A percentile compares a stretch with the other conserved stretches of the same genome.
Conservation (phyloP, 768 basidiomycete species). For the Termitomyces sp. region DNA sequence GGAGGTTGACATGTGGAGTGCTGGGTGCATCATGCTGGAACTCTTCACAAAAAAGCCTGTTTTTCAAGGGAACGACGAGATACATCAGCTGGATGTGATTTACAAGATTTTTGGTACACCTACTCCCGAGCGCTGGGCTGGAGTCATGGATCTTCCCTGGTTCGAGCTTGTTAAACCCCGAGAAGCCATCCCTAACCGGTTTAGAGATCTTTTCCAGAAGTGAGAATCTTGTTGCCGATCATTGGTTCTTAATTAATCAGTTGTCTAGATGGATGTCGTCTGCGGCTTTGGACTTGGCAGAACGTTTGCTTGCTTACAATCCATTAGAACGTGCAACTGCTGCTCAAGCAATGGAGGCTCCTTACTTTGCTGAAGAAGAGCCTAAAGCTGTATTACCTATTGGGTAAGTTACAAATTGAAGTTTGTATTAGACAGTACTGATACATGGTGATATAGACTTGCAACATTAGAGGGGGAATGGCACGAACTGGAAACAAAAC, state of each 20-base stretch:
- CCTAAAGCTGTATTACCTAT: slow-evolving; percentile 73
- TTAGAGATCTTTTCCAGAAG: slow-evolving; percentile 86
- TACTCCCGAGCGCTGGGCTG: slow-evolving; percentile 77
- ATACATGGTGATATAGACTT: slow-evolving; percentile 45
- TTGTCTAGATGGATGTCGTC: slow-evolving; percentile 76
- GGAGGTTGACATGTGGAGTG: slow-evolving; percentile 99
- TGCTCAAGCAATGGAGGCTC: slow-evolving; percentile 70
- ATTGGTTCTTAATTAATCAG: slow-evolving; percentile 1
- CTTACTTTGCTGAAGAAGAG: slow-evolving; percentile 83
- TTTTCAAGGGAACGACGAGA: slow-evolving; percentile 99
- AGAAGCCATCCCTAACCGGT: slow-evolving; percentile 68
- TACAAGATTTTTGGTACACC: slow-evolving; percentile 93
- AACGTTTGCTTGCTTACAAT: slow-evolving; percentile 77
- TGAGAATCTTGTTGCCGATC: slow-evolving; percentile 31
- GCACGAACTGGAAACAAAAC: slow-evolving; percentile 97
- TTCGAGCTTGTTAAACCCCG: slow-evolving; percentile 97
- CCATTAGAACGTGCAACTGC: slow-evolving; percentile 78
- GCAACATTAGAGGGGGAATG: slow-evolving; percentile 88
- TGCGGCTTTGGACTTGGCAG: slow-evolving; percentile 84
- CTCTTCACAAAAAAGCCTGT: slow-evolving; percentile 92
- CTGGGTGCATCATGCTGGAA: slow-evolving; percentile 99
- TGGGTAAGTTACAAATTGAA: slow-evolving; percentile 55
- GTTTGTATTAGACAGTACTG: slow-evolving; percentile 8
- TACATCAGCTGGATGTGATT: slow-evolving; percentile 93
- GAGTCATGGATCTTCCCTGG: slow-evolving; percentile 86